These are phyloP conservation scores for Cordyceps javanica DNA, from an alignment of 2,329 filamentous ascomycete genomes.

Conservation along the genomic window DNA sequence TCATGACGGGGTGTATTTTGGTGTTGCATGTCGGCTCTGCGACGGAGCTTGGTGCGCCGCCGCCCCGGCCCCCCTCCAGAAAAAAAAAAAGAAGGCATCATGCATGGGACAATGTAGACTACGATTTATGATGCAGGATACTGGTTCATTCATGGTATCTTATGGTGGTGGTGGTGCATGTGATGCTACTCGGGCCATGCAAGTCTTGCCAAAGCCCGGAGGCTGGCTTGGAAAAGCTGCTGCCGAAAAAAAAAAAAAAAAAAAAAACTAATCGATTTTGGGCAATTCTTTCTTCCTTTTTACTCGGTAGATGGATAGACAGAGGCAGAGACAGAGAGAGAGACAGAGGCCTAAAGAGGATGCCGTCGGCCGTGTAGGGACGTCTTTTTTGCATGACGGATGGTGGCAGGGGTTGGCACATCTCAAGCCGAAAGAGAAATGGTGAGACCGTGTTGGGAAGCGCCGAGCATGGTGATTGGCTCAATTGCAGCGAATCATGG, in stretches of 20 bases:
- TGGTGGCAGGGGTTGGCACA: background rate
- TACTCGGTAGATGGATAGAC: no score
- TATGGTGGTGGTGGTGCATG: background rate
- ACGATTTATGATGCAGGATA: no score
- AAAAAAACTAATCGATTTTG: no score
- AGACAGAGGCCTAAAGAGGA: no score
- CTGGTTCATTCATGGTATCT: background rate
- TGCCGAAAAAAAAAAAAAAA: no score
- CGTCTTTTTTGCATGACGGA: background rate
- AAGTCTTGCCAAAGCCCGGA: background rate
- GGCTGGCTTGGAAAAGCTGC: no score
- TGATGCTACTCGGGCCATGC: background rate
- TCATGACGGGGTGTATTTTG: no score
- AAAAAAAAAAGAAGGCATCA: background rate
- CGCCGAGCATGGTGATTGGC: background rate
- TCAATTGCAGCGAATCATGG: background rate
- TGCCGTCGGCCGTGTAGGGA: background rate
- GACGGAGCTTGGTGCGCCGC: background rate
- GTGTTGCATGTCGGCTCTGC: background rate
- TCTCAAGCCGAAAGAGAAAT: background rate
- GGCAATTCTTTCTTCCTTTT: no score
- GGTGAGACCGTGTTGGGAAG: slow-evolving; percentile 7
- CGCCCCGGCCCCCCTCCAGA: no score
- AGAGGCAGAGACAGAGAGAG: no score
- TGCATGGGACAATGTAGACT: background rate